These are phyloP conservation scores for Houttuynia cordata DNA, from an alignment of 164 flowering plant genomes.

Conservation along the genomic window DNA sequence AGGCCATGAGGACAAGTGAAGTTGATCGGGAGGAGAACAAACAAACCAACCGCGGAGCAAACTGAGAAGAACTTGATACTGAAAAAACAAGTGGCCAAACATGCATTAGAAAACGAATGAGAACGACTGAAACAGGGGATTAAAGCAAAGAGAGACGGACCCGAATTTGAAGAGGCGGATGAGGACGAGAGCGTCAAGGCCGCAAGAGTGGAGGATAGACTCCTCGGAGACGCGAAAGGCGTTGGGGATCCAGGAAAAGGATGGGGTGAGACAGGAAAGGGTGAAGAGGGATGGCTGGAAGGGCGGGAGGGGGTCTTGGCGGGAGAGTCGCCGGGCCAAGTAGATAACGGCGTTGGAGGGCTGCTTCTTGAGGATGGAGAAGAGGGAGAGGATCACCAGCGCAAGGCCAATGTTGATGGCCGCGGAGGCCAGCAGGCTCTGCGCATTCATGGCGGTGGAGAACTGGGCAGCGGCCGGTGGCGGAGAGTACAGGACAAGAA, in stretches of 20 bases:
- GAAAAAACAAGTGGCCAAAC: slow-evolving; percentile 11
- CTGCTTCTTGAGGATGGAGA: slow-evolving; percentile 30
- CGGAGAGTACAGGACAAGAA: no score
- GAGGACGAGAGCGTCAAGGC: slow-evolving; percentile 37
- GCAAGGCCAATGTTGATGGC: slow-evolving; percentile 32
- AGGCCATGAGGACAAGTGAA: slow-evolving; percentile 25
- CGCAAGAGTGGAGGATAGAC: slow-evolving; percentile 22
- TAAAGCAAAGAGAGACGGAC: slow-evolving; percentile 7
- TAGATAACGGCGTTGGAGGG: slow-evolving; percentile 25
- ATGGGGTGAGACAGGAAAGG: slow-evolving; percentile 21
- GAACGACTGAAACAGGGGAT: background rate
- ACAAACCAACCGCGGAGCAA: slow-evolving; percentile 57
- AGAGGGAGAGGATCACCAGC: slow-evolving; percentile 23
- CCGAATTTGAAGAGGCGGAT: slow-evolving; percentile 38
- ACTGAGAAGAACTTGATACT: slow-evolving; percentile 61
- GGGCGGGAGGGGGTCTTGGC: slow-evolving; percentile 8
- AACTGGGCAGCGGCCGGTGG: no score
- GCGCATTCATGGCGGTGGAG: slow-evolving; percentile 15
- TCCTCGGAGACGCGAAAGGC: slow-evolving; percentile 27
- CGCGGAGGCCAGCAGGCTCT: slow-evolving; percentile 27
- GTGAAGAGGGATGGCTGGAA: slow-evolving; percentile 9
- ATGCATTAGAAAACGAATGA: background rate
- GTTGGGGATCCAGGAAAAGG: slow-evolving; percentile 24
- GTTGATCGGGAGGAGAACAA: slow-evolving; percentile 69
- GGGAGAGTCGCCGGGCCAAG: slow-evolving; percentile 26